Base-by-base conservation (phyloP, 768 basidiomycete genomes). In the Nidula microcarpa region DNA sequence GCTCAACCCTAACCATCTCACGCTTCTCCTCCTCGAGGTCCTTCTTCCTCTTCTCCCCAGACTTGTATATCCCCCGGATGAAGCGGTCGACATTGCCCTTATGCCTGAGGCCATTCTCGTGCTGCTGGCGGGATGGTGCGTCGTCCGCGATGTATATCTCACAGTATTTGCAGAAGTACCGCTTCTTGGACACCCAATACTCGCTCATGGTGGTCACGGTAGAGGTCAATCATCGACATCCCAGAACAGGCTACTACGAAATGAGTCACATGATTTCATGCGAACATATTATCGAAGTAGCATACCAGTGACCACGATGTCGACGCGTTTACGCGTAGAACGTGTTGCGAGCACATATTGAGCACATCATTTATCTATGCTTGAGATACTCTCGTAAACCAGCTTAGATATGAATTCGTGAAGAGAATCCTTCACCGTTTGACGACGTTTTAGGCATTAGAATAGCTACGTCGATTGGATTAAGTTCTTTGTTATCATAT, bases 121-220 rank as follows among this genome's bases (percentile, higher is more conserved):
- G 97, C 51, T 92, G 92, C 58, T 82, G 77, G 49, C 91, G 80
- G 1, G 96, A 98, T 55, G 97, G 89, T 8, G 77, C 92, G 77
- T 99, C 96, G 72, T 99, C 97, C 50, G 94, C 83, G 56, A 99
- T 98, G 74, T 87, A 98, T 57, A 93, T 94, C 49, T 94, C 90
- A 75, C 97, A 98, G 76, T 98, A 98, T 67, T 94, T 94, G 85
- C 94, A 97, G 66, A 83, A 89, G 71, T 95, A 96, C 61, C 85
- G 88, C 71, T 94, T 94, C 67, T 90, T 85, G 23, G 91, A 91
- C 57, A 94, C 87, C 92, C 93, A 95, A 68, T 88, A 94, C 68
- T 94, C 92, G 60, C 85, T 86, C 92, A 94, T 94, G 66, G 60
- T 61, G 57, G 54, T 47, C 11, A 30, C 33, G 34, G 53, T 36